Conservation (phyloP, 2,329 filamentous ascomycete species). For the Bipolaris cookei region DNA sequence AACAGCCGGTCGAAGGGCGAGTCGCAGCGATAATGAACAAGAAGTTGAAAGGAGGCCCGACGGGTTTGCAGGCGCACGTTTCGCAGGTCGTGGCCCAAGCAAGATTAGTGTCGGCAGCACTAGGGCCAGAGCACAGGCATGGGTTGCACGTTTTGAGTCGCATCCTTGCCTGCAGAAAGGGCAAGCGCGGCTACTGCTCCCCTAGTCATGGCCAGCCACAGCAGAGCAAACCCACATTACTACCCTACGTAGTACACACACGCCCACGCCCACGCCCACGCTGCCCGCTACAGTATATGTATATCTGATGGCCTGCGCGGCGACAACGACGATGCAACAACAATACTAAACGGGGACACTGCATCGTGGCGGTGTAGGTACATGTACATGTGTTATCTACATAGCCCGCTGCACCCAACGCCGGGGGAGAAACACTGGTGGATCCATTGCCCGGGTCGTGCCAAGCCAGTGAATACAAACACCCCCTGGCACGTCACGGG, state of each 20-base stretch:
- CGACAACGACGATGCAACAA: too few relatives aligned
- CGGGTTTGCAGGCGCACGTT: slow-evolving; percentile 32
- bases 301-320: too few relatives aligned
- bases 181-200: slow-evolving; percentile 15
- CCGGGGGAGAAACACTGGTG: too few relatives aligned
- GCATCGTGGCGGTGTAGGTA: too few relatives aligned
- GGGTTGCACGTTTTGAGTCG: slow-evolving; percentile 19
- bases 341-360: too few relatives aligned
- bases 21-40: slow-evolving; percentile 4
- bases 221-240: too few relatives aligned
- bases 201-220: slow-evolving; percentile 7
- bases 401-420: background rate
- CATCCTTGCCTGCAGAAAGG: slow-evolving; percentile 10
- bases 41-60: slow-evolving; percentile 33
- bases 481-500: slow-evolving; percentile 11
- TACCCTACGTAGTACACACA: too few relatives aligned
- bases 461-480: background rate
- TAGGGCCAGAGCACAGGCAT: slow-evolving; percentile 10
- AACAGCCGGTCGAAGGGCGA: background rate
- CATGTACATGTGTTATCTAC: background rate
- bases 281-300: too few relatives aligned
- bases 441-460: background rate
- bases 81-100: slow-evolving; percentile 30
- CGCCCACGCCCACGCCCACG: background rate
- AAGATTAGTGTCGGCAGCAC: slow-evolving; percentile 15